Evolutionary conservation across 2,329 filamentous ascomycete species (phyloP).

Genomic region (Pochonia chlamydosporia): DNA sequence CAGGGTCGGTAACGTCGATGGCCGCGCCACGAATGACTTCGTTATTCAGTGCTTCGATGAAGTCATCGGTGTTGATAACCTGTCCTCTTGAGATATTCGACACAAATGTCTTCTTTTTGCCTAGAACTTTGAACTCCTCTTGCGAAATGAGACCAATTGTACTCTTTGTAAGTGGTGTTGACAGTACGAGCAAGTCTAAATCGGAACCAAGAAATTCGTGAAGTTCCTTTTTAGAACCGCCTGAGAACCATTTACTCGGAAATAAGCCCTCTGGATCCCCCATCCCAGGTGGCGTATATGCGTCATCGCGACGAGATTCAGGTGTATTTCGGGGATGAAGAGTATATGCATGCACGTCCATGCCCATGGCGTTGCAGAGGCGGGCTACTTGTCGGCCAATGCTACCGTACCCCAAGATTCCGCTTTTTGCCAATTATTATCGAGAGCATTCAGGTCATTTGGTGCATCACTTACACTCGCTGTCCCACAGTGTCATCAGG

Average conservation of each 20-base stretch:
- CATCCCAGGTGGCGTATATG: background rate
- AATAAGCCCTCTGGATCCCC: no score
- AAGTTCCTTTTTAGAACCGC: no score
- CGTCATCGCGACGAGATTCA: background rate
- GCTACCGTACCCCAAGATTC: slow-evolving; percentile 48
- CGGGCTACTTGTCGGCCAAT: slow-evolving; percentile 49
- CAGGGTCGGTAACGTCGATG: slow-evolving; percentile 66
- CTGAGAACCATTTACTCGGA: no score
- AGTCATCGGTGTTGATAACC: slow-evolving; percentile 37
- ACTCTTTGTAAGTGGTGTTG: background rate
- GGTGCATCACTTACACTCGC: slow-evolving; percentile 36
- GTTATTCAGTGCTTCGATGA: slow-evolving; percentile 48
- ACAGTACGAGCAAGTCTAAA: background rate
- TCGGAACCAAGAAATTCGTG: background rate
- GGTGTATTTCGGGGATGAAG: slow-evolving; percentile 48
- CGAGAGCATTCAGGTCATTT: no score
- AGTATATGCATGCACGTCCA: slow-evolving; percentile 71
- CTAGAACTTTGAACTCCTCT: slow-evolving; percentile 35
- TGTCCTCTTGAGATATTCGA: slow-evolving; percentile 58
- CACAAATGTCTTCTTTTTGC: slow-evolving; percentile 44
- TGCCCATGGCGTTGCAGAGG: slow-evolving; percentile 59
- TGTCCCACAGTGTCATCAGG: slow-evolving; percentile 39
- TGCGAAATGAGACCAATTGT: slow-evolving; percentile 3
- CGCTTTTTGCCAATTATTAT: slow-evolving; percentile 22
- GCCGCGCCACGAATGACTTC: slow-evolving; percentile 49